phyloP scores from a whole-genome alignment of 208 protist species.

The Crithidia expoeki region DNA sequence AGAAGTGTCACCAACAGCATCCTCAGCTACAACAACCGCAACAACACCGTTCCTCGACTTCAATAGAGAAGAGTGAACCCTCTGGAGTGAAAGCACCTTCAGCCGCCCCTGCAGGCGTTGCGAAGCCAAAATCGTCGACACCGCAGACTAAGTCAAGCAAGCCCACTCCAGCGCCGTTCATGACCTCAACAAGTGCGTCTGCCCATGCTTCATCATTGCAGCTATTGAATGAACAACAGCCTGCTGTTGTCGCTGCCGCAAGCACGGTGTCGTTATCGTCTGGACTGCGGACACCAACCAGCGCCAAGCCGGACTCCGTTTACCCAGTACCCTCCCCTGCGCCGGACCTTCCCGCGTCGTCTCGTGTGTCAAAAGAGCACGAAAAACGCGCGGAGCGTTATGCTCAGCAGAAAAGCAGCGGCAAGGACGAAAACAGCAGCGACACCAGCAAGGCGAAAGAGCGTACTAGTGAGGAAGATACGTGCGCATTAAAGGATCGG shows the following conservation, averaged over 20 bases:
- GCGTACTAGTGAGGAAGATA: too few relatives aligned
- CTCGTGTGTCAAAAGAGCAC: neutral
- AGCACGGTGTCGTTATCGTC: neutral
- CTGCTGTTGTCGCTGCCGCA: too few relatives aligned
- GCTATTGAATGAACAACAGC: neutral
- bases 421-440: neutral
- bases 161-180: neutral
- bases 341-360: neutral
- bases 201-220: neutral
- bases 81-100: too few relatives aligned
- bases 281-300: conserved; percentile 6
- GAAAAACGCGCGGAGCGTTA: neutral
- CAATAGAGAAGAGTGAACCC: too few relatives aligned
- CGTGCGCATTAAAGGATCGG: too few relatives aligned
- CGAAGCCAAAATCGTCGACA: too few relatives aligned
- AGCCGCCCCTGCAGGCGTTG: too few relatives aligned
- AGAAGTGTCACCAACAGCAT: too few relatives aligned
- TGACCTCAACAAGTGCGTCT: neutral
- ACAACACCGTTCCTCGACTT: too few relatives aligned
- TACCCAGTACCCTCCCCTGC: conserved; percentile 14
- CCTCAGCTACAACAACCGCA: too few relatives aligned
- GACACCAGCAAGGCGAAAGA: neutral
- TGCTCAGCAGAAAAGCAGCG: neutral
- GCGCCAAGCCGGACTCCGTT: conserved; percentile 11
- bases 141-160: neutral